phyloP scores from a whole-genome alignment of 192 early-diverging fungal species.

The Linderina pennispora region DNA sequence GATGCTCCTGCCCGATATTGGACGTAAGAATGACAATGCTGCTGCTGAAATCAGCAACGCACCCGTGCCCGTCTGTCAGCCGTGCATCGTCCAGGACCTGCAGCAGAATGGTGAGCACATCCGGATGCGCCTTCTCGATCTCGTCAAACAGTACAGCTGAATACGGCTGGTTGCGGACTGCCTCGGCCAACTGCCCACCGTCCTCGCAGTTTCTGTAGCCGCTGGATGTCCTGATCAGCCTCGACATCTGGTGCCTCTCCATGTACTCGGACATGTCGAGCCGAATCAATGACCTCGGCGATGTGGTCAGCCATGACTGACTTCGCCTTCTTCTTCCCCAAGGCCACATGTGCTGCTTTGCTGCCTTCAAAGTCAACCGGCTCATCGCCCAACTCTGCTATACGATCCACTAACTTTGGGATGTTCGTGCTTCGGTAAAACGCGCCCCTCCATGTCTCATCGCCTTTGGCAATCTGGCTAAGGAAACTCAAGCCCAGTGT shows the following conservation, averaged over 20 bases:
- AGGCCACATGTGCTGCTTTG: conserved; percentile 43
- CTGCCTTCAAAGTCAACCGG: conserved; percentile 59
- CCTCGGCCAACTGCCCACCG: conserved; percentile 94
- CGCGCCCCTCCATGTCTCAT: no score
- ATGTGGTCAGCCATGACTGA: conserved; percentile 88
- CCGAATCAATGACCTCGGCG: conserved; percentile 91
- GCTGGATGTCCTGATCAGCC: conserved; percentile 91
- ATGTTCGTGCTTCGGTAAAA: conserved; percentile 89
- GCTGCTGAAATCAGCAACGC: conserved; percentile 90
- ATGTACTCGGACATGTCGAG: conserved; percentile 99
- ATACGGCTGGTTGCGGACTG: conserved; percentile 86
- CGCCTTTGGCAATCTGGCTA: no score
- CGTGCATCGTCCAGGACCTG: conserved; percentile 92
- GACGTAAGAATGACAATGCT: conserved; percentile 93
- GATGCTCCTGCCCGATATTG: conserved; percentile 70
- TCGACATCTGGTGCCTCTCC: conserved; percentile 80
- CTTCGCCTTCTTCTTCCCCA: conserved; percentile 66
- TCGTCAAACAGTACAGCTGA: conserved; percentile 95
- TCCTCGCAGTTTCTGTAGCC: conserved; percentile 96
- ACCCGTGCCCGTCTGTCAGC: conserved; percentile 91
- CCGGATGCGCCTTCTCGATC: conserved; percentile 93
- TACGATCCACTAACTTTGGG: conserved; percentile 76
- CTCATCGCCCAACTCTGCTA: conserved; percentile 63
- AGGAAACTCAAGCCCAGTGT: no score
- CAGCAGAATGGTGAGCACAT: conserved; percentile 73